phyloP scores from a whole-genome alignment of 2,329 filamentous ascomycete species.

The Apiospora sp. region DNA sequence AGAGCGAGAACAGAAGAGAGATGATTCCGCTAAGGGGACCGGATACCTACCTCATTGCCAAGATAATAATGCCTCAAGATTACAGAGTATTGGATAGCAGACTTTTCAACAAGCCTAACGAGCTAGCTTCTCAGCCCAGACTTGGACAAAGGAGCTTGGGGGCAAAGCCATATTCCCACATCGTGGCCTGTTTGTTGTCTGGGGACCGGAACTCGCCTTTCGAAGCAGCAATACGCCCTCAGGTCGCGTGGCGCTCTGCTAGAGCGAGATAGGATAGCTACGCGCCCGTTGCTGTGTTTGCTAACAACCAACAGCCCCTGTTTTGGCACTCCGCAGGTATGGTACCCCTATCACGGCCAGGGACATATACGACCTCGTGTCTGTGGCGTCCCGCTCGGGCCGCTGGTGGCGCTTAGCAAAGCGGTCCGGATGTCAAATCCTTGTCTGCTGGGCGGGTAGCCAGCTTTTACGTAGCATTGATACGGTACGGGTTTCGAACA shows the following conservation, averaged over 20 bases:
- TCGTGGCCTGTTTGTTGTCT: too few species aligned
- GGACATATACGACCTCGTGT: background rate
- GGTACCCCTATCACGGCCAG: background rate
- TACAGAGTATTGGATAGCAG: background rate
- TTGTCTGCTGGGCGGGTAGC: background rate
- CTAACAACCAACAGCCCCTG: background rate
- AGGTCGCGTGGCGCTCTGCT: background rate
- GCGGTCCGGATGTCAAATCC: background rate
- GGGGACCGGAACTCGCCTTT: too few species aligned
- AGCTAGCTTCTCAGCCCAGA: too few species aligned
- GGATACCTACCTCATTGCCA: too few species aligned
- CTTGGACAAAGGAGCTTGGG: background rate
- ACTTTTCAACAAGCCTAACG: background rate
- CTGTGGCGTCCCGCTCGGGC: background rate
- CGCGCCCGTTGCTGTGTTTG: background rate
- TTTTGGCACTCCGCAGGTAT: background rate
- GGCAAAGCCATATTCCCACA: background rate
- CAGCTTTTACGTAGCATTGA: background rate
- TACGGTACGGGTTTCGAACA: background rate
- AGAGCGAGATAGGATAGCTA: background rate
- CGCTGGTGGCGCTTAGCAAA: background rate
- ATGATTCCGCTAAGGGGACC: too few species aligned
- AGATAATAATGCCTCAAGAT: too few species aligned
- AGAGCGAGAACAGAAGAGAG: too few species aligned
- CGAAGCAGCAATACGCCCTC: background rate